These are phyloP conservation scores for Incumbomyces delicatus DNA, from an alignment of 2,329 filamentous ascomycete genomes.

Conservation along the genomic window DNA sequence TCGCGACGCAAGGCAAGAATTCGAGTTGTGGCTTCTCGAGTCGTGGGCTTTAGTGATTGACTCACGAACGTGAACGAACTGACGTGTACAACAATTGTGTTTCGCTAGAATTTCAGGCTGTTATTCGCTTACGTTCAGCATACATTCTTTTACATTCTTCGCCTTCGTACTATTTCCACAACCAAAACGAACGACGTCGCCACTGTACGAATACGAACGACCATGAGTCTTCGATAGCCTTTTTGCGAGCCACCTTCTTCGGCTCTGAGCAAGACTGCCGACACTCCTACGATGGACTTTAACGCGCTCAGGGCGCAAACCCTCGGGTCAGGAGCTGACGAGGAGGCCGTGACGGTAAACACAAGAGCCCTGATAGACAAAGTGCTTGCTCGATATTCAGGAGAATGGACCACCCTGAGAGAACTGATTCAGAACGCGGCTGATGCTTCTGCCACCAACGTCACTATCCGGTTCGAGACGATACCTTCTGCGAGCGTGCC, in stretches of 20 bases:
- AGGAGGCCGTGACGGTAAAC: conserved; percentile 96
- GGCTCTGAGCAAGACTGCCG: conserved; percentile 52
- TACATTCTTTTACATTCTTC: not conserved
- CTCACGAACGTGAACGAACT: too few species aligned
- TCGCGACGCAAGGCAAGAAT: too few species aligned
- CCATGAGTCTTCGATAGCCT: not conserved
- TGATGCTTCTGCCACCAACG: conserved; percentile 82
- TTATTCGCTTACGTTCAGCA: not conserved
- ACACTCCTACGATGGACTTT: conserved; percentile 42
- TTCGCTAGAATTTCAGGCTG: not conserved
- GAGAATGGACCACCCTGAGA: conserved; percentile 79
- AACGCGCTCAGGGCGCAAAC: conserved; percentile 72
- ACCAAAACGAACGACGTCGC: too few species aligned
- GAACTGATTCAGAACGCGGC: conserved; percentile 98
- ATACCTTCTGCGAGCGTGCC: conserved; percentile 71
- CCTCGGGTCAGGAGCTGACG: conserved; percentile 74
- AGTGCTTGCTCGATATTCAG: conserved; percentile 88
- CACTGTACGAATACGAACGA: not conserved
- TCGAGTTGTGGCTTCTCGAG: too few species aligned
- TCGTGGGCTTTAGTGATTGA: too few species aligned
- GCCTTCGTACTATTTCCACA: not conserved
- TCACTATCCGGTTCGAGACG: conserved; percentile 88
- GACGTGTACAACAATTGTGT: too few species aligned
- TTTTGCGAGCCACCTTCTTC: too few species aligned
- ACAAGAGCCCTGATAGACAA: conserved; percentile 96